Base-by-base conservation (phyloP, 257 asterid species). In the Dorcoceras hygrometricum region DNA sequence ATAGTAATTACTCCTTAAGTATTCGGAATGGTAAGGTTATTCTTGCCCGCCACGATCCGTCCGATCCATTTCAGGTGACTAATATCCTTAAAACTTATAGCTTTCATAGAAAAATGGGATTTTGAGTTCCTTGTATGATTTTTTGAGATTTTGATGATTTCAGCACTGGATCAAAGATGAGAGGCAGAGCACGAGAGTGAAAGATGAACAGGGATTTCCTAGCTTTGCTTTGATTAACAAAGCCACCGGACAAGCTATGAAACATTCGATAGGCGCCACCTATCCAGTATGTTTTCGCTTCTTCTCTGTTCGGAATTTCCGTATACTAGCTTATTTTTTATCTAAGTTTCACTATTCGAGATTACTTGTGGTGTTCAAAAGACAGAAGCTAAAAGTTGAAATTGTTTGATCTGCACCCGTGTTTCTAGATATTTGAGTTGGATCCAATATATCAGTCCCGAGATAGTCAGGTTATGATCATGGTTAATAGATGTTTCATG, bases 141-240 rank as follows among this genome's bases (percentile, higher is more conserved):
- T 51, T 51, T 60, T 27, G 59, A 19, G 22, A 19, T 9, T 24
- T 67, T 16, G 28, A 22, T 27, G 2, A 32, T 72, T 63, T 57
- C 82, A 89, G 95, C 93, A 87, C 68, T 89, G 94, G 96, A 67
- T 85, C 24, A 87, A 81, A 71, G 95, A 87, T 70, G 86, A 77
- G 79, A 89, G 50, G 74, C 79, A 9, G 61, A 85, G 95, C 80
- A 84, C 85, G 4, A 76, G 62, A 72, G 91, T 83, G 78, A 87
- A 84, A 82, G 96, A 89, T 50, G 93, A 79, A 75, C 84, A 89
- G 66, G 95, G 96, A 3, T 78, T 80, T 55, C 95, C 96, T 12
- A 77, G 90, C 72, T 89, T 89, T 75, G 86, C 91, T 23, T 70
- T 89, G 73, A 67, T 89, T 67, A 89, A 89, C 72, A 85, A 85